Evolutionary conservation across 192 early-diverging fungal genomes (phyloP).

Genomic region (Geranomyces michiganensis): DNA sequence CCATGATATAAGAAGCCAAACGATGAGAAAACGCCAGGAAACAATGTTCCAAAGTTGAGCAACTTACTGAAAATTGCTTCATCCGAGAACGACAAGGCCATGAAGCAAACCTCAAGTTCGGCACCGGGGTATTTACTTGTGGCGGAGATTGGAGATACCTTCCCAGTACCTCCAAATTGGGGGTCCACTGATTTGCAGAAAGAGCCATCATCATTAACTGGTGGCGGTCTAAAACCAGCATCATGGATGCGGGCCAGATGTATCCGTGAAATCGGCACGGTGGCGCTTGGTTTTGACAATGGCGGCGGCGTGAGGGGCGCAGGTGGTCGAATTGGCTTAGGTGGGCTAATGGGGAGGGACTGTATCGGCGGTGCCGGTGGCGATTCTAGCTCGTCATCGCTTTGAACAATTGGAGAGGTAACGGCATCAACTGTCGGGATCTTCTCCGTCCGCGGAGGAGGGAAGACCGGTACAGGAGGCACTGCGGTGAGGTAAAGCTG

Average conservation of each 20-base stretch:
- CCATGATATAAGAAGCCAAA: background rate
- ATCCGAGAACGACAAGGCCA: background rate
- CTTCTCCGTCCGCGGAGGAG: background rate
- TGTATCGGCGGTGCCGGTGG: background rate
- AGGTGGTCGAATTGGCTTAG: background rate
- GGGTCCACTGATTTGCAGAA: background rate
- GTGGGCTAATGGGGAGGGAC: background rate
- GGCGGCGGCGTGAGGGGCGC: background rate
- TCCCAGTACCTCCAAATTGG: no score
- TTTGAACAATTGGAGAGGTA: slow-evolving; percentile 14
- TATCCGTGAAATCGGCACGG: slow-evolving; percentile 6
- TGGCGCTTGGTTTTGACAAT: background rate
- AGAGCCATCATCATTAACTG: slow-evolving; percentile 37
- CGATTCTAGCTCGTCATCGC: background rate
- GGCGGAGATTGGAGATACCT: no score
- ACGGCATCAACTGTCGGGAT: slow-evolving; percentile 9
- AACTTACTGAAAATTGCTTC: background rate
- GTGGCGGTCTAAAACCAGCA: slow-evolving; percentile 41
- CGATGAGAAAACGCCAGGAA: no score
- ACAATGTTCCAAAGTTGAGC: background rate
- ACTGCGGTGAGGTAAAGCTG: no score
- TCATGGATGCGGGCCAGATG: slow-evolving; percentile 39
- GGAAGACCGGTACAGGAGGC: no score
- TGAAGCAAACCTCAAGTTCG: slow-evolving; percentile 8
- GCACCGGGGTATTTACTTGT: background rate